These are phyloP conservation scores for Penicillium hesseltinei DNA, from an alignment of 2,329 filamentous ascomycete species.

Conservation along the genomic window DNA sequence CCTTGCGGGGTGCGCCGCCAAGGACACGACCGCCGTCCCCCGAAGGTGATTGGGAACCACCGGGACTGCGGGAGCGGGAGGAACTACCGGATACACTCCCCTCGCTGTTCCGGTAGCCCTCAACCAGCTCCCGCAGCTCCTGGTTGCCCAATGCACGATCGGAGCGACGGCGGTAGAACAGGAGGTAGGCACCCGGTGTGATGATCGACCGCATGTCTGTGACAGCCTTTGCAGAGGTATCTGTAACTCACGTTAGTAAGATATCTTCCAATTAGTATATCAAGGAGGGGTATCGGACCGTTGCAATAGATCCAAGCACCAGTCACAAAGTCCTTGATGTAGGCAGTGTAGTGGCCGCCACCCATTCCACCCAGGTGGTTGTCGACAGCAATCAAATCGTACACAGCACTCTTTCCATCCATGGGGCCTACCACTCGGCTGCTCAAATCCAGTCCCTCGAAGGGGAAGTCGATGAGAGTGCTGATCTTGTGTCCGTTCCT, in stretches of 20 bases:
- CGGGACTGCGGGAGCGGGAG: constrained; percentile 33
- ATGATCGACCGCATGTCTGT: constrained; percentile 63
- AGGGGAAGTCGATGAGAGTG: constrained; percentile 84
- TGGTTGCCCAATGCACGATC: constrained; percentile 74
- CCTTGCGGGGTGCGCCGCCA: constrained; percentile 83
- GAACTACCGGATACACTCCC: constrained; percentile 47
- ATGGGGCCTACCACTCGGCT: constrained; percentile 76
- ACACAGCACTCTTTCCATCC: constrained; percentile 76
- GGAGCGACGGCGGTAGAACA: constrained; percentile 92
- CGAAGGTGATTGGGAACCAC: constrained; percentile 50
- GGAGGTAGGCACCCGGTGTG: constrained; percentile 77
- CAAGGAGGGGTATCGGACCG: constrained; percentile 54
- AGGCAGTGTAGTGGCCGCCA: constrained; percentile 94
- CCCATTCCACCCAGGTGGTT: constrained; percentile 92
- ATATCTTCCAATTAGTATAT: neutral
- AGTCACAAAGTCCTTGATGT: constrained; percentile 87
- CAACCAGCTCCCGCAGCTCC: constrained; percentile 68
- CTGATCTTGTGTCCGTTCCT: constrained; percentile 84
- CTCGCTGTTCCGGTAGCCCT: constrained; percentile 56
- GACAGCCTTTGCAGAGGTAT: constrained; percentile 65
- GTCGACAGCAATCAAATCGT: constrained; percentile 93
- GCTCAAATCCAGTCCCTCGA: constrained; percentile 80
- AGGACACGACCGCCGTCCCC: constrained; percentile 85
- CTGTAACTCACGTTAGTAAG: constrained; percentile 55
- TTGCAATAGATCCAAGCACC: constrained; percentile 95